phyloP scores from a whole-genome alignment of 345 rosid genomes.

The Eucalyptus pauciflora region DNA sequence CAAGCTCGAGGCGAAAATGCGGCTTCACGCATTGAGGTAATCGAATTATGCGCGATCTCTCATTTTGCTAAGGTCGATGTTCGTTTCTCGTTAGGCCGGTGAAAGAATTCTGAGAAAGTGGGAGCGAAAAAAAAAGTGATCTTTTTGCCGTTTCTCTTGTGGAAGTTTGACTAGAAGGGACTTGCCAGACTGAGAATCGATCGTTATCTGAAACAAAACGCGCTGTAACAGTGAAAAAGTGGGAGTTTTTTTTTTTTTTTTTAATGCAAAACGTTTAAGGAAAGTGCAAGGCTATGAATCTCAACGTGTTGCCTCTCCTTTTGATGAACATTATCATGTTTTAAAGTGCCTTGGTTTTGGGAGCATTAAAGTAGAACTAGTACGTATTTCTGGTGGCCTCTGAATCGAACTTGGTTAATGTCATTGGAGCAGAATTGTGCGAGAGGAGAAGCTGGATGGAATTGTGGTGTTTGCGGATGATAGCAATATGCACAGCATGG shows the following conservation, averaged over 20 bases:
- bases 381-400: neutral
- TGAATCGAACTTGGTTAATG: neutral
- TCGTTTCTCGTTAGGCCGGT: neutral
- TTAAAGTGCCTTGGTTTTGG: neutral
- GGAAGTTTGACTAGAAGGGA: neutral
- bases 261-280: neutral
- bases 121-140: neutral
- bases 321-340: neutral
- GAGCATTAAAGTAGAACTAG: neutral
- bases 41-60: neutral
- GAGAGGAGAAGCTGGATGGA: conserved; percentile 90
- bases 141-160: neutral
- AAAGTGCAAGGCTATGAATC: neutral
- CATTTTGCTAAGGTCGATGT: neutral
- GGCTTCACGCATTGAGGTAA: conserved; percentile 73
- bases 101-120: neutral
- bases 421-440: conserved; percentile 47
- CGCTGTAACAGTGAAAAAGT: neutral
- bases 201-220: neutral
- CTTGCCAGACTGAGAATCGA: neutral
- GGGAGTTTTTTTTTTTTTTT: neutral
- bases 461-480: conserved; percentile 92
- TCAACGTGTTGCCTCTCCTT: neutral
- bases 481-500: conserved; percentile 97
- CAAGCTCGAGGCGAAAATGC: conserved; percentile 68